Evolutionary conservation across 2,329 filamentous ascomycete species (phyloP), one percentile per base, ranked within the genome.

Genomic region (Alternaria arbusti): DNA sequence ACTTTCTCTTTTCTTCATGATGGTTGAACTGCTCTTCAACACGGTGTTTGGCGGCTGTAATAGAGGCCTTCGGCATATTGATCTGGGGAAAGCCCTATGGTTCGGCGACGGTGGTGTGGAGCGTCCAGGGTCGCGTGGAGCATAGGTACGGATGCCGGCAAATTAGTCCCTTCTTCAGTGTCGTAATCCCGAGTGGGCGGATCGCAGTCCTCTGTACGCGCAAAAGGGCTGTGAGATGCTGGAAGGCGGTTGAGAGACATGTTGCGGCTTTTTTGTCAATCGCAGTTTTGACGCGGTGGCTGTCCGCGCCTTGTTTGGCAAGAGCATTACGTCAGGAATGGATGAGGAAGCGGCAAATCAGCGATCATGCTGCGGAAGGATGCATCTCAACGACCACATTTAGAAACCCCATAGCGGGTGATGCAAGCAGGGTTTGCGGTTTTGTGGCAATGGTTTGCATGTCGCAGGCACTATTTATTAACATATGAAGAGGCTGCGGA

Each of bases 61-160:
- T 69, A 9, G 63, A 54, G n/a, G 70, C 55, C 15, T 62, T 70
- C 46, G 71, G 49, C 77, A 78, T 79, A 47, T 70, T 64, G 57
- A 51, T 57, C 56, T 44, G 59, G 25, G 43, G 57, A 28, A 45
- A 30, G 28, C 4, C 15, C 5, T 65, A 45, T 69, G 67, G 64
- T 64, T 64, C 60, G 69, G 62, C 59, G 54, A 71, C 55, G 61
- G 68, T 62, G 54, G 25, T 59, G 70, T 73, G 72, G 73, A 68
- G 70, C 65, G 32, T 52, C 57, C 58, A 57, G 65, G 66, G 55
- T 36, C 51, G 61, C 47, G 67, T 67, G 68, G 64, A 65, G 56
- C 54, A 32, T 54, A 25, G 30, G 22, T 52, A 36, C 45, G 45
- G 52, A 25, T 50, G 28, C 43, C 45, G 30, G 52, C 43, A 44